Base-by-base conservation (phyloP, 768 basidiomycete genomes). In the Boletus barrowsii region DNA sequence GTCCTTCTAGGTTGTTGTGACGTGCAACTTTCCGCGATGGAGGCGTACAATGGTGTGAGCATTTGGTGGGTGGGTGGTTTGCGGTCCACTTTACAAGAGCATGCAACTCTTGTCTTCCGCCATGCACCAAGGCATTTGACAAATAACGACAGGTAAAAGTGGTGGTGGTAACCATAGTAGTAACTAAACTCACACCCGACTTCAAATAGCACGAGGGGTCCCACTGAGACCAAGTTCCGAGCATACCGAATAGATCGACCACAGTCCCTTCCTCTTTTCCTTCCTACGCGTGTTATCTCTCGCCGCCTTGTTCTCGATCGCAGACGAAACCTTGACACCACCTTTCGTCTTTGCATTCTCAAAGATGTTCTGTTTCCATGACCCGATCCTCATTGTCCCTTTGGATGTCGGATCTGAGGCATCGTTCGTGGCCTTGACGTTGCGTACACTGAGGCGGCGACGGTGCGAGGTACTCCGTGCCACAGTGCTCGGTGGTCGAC, bases 221-320 rank as follows among this genome's bases (percentile, higher is more conserved):
- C 55, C 61, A 37, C 51, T 60, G 44, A 55, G 40, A 32, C 60
- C 60, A 14, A 68, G 54, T n/a, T 68, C 66, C 0, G 66, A 62
- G 46, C 57, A 59, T 7, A 67, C 67, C 22, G 67, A 68, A 54
- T 67, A 67, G 42, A 67, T 67, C 0, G 66, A 67, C 64, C 67
- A 59, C 9, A 57, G n/a, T 17, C 64, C 64, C 49, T 62, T 68
- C 57, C 57, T 56, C 58, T 54, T 68, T 35, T 55, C 57, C 51
- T 56, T 68, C 45, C 39, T 62, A 20, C 57, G 63, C 8, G 24
- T 5, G 2, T 10, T 13, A 5, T 47, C 56, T n/a, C 46, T 53
- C 15, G 17, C 39, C 29, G 26, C 42, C 42, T 49, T 47, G 49
- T 59, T 64, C 52, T 66, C 63, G 42, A 22, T 47, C 24, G 57